Conservation (phyloP, 371 early-diverging fungal species). For the Mortierella sp. region DNA sequence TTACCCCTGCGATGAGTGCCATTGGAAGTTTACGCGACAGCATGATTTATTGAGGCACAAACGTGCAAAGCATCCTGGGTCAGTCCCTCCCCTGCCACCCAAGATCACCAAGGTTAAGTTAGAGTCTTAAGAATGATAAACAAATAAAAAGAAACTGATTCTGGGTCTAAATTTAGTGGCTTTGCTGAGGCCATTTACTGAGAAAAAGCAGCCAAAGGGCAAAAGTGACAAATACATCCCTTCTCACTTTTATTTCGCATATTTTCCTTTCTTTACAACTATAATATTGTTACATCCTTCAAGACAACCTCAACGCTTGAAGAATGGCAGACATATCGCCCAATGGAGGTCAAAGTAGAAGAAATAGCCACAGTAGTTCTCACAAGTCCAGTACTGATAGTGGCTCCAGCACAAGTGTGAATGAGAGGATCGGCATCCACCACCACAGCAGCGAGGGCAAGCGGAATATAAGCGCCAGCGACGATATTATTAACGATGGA, state of each 20-base stretch:
- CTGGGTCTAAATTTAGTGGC: background rate
- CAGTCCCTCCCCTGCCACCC: constrained; percentile 19
- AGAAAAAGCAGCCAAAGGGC: too few relatives aligned
- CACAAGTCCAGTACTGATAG: background rate
- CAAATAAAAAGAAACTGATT: background rate
- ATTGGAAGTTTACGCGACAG: constrained; percentile 73
- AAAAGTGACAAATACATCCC: too few relatives aligned
- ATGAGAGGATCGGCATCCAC: background rate
- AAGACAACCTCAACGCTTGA: background rate
- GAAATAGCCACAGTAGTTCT: background rate
- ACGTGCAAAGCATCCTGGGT: constrained; percentile 53
- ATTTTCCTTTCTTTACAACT: background rate
- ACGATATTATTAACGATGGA: background rate
- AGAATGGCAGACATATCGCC: background rate
- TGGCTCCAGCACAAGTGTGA: constrained; percentile 19
- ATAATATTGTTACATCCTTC: background rate
- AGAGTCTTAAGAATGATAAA: background rate
- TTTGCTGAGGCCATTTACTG: too few relatives aligned
- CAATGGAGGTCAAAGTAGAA: background rate
- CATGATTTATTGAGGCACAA: constrained; percentile 85
- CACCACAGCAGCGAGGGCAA: background rate
- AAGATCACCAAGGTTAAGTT: constrained; percentile 12
- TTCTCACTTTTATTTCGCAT: too few relatives aligned
- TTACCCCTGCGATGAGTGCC: constrained; percentile 73
- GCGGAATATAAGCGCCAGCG: background rate